Evolutionary conservation across 2,329 filamentous ascomycete genomes (phyloP), one percentile per base, ranked within the genome.

Genomic region (Arthrobotrys musiformis): DNA sequence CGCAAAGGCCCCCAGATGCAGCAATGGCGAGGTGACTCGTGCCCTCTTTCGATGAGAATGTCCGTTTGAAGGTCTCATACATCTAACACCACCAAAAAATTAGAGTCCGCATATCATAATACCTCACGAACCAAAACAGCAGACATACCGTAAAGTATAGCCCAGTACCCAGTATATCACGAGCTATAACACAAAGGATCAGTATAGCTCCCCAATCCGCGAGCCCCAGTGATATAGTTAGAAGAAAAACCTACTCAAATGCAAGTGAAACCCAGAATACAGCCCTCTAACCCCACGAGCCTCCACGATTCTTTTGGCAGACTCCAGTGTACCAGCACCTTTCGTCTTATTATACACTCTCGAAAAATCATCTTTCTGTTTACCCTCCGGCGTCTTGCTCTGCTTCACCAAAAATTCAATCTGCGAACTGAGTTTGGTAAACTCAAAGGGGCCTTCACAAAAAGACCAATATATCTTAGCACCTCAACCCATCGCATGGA

Each of bases 391-490:
- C 15, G 61, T 26, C 82, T 60, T 83, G 81, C 81, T 79, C 81
- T 63, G 79, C 78, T 70, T 79, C 78, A 66, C 79, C 74, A 77
- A 79, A 9, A 93, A 91, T 1, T 93, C 93, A 19, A 95, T 91
- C 83, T 96, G 93, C 15, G 93, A 92, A 82, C 91, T 94, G 74
- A 95, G 86, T 83, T 96, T 96, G n/a, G 92, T 94, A 83, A 96
- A 87, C 83, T 96, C 93, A 82, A 96, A 96, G 0, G 93, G 93
- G 82, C 89, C 90, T 91, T 8, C 7, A 40, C 3, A 37, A n/a
- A 19, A 19, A 58, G n/a, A n/a, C n/a, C n/a, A n/a, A 42, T 4
- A 19, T 17, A 42, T 17, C 19, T 40, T 4, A 58, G 54, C 17
- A 40, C 28, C 5, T 33, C 6, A n/a, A n/a, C 26, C 9, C 19